Base-by-base conservation (phyloP, 306 rosid genomes). In the Herpetospermum pedunculosum region DNA sequence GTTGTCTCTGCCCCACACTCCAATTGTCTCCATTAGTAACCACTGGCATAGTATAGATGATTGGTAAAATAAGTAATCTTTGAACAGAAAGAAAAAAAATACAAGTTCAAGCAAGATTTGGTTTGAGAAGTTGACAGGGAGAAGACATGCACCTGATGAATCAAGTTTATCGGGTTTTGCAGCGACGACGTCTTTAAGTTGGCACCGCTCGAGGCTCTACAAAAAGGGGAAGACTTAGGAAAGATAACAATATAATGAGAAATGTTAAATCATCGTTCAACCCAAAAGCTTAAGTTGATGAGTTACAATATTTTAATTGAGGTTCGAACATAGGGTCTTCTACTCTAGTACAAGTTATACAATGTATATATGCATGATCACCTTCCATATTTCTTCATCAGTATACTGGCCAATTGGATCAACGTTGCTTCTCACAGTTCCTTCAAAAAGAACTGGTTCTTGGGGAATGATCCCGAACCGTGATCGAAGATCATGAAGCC, bases 1-100 rank as follows among this genome's bases (percentile, higher is more conserved):
- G 90, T 77, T 94, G 99, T 80, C 97, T 89, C 78, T 94, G 97
- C 59, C 99, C 99, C 76, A 94, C 99, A 49, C 99, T 94, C 99
- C 99, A 94, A 74, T 94, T 94, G 74, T 89, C 99, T 77, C 99
- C 99, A 58, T 81, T 80, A 70, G 92, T 92, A 60, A 83, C 91
- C 84, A 91, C 99, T 94, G 73, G 6, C 41, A 62, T n/a, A 35
- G 46, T 62, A 62, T 35, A 62, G 26, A 62, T 18, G 28, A 18
- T 57, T 57, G 64, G 11, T 34, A 60, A 62, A 37, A 63, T 67
- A 23, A 40, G 21, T 23, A 14, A 67, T 43, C 3, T 67, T 68
- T 68, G 37, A 46, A 55, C 8, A 41, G 70, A 53, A 53, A 25
- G 14, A 43, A 14, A 7, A 68, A 25, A 35, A 62, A 10, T 4